phyloP scores from a whole-genome alignment of 1,139 yeast genomes.

The Diutina siamensis region DNA sequence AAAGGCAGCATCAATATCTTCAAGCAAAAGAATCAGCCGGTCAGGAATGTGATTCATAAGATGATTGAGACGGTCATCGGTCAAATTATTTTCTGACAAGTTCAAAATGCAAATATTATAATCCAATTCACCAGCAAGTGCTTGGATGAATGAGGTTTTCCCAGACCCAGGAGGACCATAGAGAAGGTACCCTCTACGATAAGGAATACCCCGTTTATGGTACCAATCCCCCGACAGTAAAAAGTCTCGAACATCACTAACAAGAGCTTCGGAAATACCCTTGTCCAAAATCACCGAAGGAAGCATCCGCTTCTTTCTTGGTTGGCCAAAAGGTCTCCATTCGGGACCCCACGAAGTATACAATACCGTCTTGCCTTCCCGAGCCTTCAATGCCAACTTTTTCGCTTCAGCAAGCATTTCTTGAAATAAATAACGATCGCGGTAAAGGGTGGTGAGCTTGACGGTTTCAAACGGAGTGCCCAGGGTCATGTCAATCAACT shows the following conservation, averaged over 20 bases:
- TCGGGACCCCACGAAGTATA: conserved; percentile 97
- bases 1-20: conserved; percentile 95
- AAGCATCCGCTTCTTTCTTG: conserved; percentile 73
- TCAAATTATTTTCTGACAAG: conserved; percentile 77
- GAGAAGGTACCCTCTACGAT: conserved; percentile 83
- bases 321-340: conserved; percentile 98
- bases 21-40: conserved; percentile 70
- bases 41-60: conserved; percentile 94
- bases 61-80: conserved; percentile 90
- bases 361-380: conserved; percentile 89
- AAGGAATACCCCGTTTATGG: conserved; percentile 91
- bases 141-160: conserved; percentile 90
- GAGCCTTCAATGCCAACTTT: conserved; percentile 63
- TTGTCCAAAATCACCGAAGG: conserved; percentile 80
- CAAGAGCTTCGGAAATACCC: conserved; percentile 54
- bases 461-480: conserved; percentile 97
- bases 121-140: conserved; percentile 91
- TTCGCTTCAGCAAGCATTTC: conserved; percentile 82
- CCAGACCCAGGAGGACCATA: conserved; percentile 99
- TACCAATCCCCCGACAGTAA: conserved; percentile 81
- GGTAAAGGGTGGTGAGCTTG: conserved; percentile 76
- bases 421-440: conserved; percentile 62
- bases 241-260: conserved; percentile 71
- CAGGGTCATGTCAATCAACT: conserved; percentile 75
- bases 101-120: conserved; percentile 91